These are phyloP conservation scores for Phytopythium cucurbitacearum DNA, from an alignment of 352 stramenopile genomes.

Conservation along the genomic window DNA sequence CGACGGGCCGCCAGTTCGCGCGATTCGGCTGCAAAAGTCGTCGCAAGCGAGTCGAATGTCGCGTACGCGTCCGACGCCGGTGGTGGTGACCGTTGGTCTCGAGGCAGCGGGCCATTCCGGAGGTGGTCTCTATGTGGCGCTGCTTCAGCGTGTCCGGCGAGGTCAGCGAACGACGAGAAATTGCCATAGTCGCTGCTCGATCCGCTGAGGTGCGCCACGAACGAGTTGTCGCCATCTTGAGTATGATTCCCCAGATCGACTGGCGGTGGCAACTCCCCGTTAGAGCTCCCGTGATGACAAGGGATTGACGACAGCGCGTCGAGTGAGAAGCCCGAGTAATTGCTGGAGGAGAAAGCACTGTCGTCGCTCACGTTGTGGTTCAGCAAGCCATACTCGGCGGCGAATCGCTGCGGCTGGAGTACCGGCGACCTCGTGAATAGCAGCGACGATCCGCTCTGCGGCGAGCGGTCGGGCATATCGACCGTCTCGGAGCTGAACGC, in stretches of 20 bases:
- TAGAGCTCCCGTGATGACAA: constrained; percentile 8
- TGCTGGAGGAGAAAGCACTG: constrained; percentile 17
- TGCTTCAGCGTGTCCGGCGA: constrained; percentile 5
- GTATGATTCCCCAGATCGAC: constrained; percentile 3
- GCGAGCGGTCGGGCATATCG: constrained; percentile 9
- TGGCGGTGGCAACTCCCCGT: background rate
- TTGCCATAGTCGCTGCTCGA: constrained; percentile 34
- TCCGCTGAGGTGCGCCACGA: constrained; percentile 1
- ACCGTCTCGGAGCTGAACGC: constrained; percentile 65
- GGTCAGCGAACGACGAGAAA: constrained; percentile 25
- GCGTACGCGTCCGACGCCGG: constrained; percentile 12
- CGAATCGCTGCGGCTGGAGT: constrained; percentile 8
- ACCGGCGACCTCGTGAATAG: constrained; percentile 45
- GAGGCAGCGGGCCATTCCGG: background rate
- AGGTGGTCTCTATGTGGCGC: background rate
- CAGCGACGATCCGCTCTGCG: constrained; percentile 18
- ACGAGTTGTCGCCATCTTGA: background rate
- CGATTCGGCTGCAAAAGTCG: constrained; percentile 15
- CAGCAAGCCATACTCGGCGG: constrained; percentile 1
- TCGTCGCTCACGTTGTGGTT: background rate
- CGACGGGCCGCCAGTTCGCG: constrained; percentile 13
- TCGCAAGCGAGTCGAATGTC: constrained; percentile 18
- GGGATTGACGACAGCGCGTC: constrained; percentile 27
- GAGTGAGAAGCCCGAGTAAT: constrained; percentile 42
- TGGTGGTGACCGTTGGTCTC: background rate